phyloP scores from a whole-genome alignment of 345 rosid species.

The Brassica juncea region DNA sequence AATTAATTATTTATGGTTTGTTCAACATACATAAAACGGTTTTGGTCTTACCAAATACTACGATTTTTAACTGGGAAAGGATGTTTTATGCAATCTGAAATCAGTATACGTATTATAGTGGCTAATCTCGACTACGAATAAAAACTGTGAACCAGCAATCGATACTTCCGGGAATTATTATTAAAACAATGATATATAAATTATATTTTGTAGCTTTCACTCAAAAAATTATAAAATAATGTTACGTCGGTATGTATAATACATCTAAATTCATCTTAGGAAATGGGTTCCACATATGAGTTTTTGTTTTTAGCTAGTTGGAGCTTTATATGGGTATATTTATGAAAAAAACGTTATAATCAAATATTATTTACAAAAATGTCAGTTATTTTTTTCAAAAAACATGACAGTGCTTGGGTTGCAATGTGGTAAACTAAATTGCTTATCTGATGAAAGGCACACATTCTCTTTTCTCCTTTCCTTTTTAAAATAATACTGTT shows the following conservation, averaged over 20 bases:
- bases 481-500: neutral
- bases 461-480: neutral
- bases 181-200: neutral
- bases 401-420: neutral
- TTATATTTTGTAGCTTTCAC: neutral
- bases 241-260: slow-evolving; percentile 3
- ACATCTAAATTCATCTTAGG: neutral
- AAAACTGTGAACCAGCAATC: neutral
- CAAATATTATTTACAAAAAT: neutral
- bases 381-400: neutral
- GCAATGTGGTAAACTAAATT: slow-evolving; percentile 5
- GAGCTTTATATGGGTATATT: neutral
- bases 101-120: neutral
- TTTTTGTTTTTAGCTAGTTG: slow-evolving; percentile 1
- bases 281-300: slow-evolving; percentile 19
- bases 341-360: no score
- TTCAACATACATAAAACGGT: neutral
- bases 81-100: neutral
- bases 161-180: no score
- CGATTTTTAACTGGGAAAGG: neutral
- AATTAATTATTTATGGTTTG: neutral
- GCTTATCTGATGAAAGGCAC: neutral
- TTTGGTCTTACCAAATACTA: neutral
- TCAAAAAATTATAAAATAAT: neutral
- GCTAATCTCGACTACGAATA: neutral